These are phyloP conservation scores for Aurantiochytrium sp. DNA, from an alignment of 108 stramenopile species.

Conservation along the genomic window DNA sequence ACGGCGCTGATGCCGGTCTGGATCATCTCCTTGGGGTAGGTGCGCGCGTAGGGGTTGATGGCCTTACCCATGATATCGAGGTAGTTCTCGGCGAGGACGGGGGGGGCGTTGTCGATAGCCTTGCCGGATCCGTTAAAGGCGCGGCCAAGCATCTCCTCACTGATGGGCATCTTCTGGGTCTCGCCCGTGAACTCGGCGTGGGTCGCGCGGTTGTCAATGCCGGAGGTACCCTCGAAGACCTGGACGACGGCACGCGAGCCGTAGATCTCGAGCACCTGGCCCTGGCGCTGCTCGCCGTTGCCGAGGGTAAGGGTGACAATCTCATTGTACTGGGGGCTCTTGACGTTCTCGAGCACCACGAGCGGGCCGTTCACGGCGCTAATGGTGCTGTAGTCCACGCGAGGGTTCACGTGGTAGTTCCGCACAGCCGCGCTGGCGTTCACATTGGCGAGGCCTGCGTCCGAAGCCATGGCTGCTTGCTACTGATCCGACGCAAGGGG, in stretches of 20 bases:
- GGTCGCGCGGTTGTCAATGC: constrained; percentile 97
- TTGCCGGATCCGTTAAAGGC: constrained; percentile 98
- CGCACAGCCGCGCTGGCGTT: not conserved
- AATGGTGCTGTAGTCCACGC: constrained; percentile 72
- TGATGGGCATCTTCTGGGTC: constrained; percentile 95
- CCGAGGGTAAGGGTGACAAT: constrained; percentile 93
- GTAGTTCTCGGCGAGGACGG: constrained; percentile 97
- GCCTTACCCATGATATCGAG: constrained; percentile 98
- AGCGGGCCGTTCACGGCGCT: constrained; percentile 96
- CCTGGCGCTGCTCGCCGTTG: constrained; percentile 84
- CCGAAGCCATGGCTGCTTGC: not conserved
- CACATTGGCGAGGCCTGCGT: not conserved
- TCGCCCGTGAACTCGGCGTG: constrained; percentile 95
- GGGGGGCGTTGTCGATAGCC: constrained; percentile 92
- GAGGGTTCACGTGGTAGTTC: not conserved
- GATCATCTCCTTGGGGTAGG: constrained; percentile 99
- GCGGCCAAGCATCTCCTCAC: constrained; percentile 92
- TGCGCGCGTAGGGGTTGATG: constrained; percentile 97
- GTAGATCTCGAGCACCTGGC: constrained; percentile 90
- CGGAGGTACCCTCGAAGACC: constrained; percentile 98
- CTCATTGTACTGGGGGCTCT: constrained; percentile 92
- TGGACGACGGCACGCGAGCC: constrained; percentile 93
- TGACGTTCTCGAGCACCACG: constrained; percentile 98
- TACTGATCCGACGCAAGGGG: no score
- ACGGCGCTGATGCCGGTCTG: constrained; percentile 99